phyloP scores from a whole-genome alignment of 2,329 filamentous ascomycete genomes.

The Intubia oerlemansii region DNA sequence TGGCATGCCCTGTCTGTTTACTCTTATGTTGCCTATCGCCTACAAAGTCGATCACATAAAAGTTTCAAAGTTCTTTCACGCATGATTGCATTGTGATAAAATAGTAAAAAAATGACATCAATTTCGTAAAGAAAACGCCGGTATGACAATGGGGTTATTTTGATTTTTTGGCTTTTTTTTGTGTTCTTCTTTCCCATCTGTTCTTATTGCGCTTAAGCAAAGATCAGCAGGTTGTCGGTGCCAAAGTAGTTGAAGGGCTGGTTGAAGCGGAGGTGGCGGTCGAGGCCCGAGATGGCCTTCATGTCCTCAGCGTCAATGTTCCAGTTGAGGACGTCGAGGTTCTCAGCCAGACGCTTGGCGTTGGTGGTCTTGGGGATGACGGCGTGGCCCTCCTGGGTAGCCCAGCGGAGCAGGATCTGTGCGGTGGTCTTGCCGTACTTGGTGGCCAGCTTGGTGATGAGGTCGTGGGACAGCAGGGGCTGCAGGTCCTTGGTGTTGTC shows the following conservation, averaged over 20 bases:
- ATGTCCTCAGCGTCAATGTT: constrained; percentile 32
- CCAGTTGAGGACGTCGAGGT: constrained; percentile 34
- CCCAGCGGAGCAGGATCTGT: constrained; percentile 72
- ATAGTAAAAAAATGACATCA: too few relatives aligned
- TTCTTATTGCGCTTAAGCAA: too few relatives aligned
- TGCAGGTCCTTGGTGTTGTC: constrained; percentile 33
- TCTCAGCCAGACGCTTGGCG: constrained; percentile 25
- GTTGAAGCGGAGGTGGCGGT: constrained; percentile 37
- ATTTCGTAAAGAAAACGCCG: too few relatives aligned
- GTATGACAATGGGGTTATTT: too few relatives aligned
- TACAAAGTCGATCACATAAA: too few relatives aligned
- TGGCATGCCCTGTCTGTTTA: too few relatives aligned
- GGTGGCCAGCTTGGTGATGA: constrained; percentile 41
- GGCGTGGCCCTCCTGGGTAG: constrained; percentile 60
- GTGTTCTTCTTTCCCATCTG: background rate
- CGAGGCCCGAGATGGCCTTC: constrained; percentile 29
- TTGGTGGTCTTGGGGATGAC: constrained; percentile 54
- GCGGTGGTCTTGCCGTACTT: constrained; percentile 55
- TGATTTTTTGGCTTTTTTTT: background rate
- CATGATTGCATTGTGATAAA: too few relatives aligned
- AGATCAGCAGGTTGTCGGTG: constrained; percentile 16
- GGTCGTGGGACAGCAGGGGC: constrained; percentile 47
- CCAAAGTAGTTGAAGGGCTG: constrained; percentile 31
- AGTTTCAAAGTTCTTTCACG: too few relatives aligned
- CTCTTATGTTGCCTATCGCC: too few relatives aligned